Conservation (phyloP, 148 eudicot genomes). For the Rhododendron mucronatum region DNA sequence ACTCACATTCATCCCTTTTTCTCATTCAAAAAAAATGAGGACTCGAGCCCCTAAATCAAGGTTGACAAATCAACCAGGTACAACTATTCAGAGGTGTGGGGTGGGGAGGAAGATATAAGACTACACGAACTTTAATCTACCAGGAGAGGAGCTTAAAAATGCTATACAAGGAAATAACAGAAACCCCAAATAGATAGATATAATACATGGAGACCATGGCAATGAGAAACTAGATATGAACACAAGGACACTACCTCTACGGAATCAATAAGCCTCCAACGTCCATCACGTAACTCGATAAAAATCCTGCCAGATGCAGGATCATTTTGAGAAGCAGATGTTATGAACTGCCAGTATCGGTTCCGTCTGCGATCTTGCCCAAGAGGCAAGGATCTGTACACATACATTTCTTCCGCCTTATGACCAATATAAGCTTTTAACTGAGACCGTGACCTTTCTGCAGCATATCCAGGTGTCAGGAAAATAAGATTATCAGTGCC, state of each 20-base stretch:
- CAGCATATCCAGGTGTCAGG: constrained; percentile 56
- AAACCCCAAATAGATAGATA: not conserved
- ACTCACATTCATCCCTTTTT: not conserved
- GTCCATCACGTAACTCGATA: constrained; percentile 64
- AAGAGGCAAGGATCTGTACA: constrained; percentile 86
- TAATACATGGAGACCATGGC: no score
- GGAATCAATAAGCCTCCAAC: constrained; percentile 87
- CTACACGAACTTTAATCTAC: not conserved
- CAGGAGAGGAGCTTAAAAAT: not conserved
- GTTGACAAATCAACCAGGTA: not conserved
- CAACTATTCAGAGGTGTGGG: not conserved
- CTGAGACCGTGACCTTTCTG: constrained; percentile 68
- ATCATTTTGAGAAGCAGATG: constrained; percentile 71
- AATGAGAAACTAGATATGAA: not conserved
- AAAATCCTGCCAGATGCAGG: constrained; percentile 83
- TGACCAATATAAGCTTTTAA: constrained; percentile 71
- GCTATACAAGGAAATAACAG: not conserved
- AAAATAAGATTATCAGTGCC: constrained; percentile 49
- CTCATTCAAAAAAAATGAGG: not conserved
- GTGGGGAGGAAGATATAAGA: not conserved
- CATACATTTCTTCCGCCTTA: constrained; percentile 81
- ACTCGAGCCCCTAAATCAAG: not conserved
- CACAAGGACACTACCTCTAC: constrained; percentile 46
- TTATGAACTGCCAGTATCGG: constrained; percentile 79
- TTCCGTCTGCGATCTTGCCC: constrained; percentile 91